Evolutionary conservation across 257 asterid species (phyloP), one percentile per base, ranked within the genome.

Genomic region (Solanum medicagineum): DNA sequence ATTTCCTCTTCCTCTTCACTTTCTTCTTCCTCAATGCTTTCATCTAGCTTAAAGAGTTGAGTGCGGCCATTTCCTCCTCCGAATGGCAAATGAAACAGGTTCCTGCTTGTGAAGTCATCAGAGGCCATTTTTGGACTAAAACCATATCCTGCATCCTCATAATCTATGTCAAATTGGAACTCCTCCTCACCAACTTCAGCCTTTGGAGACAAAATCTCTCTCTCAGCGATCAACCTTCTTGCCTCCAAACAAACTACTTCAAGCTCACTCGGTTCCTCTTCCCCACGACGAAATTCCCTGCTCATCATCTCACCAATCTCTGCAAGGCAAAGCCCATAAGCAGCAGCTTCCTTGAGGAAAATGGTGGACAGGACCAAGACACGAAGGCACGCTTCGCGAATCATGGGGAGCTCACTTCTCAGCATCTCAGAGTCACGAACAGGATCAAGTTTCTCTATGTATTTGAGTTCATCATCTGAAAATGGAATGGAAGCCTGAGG

Each of bases 301-400:
- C 95, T 97, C 99, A 97, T 97, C 98, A 97, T 97, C 89, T 93
- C 98, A 55, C 98, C 99, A 79, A 97, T 95, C 93, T 97, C 98
- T 69, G 98, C 94, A 84, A 97, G 97, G 85, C 97, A 97, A 12
- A 97, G 93, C 71, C 98, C 98, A 87, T 89, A 84, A 3, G 87
- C 89, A 74, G 96, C 97, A 73, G 98, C 98, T 87, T 92, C 98
- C 87, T 97, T 93, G 80, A 95, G 94, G 87, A 97, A 97, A 87
- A 90, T 85, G 47, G 98, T 95, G 88, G 97, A 95, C 70, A 97
- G 92, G 85, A 86, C 80, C 87, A 97, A 88, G 83, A 97, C 94
- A 0, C 98, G 95, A 84, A 97, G 87, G 87, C 99, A 97, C 84
- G 98, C 98, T 81, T 92, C 98, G 36, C 98, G 94, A 59, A 96